Conservation (phyloP, 345 rosid species). For the Physaria fendleri region DNA sequence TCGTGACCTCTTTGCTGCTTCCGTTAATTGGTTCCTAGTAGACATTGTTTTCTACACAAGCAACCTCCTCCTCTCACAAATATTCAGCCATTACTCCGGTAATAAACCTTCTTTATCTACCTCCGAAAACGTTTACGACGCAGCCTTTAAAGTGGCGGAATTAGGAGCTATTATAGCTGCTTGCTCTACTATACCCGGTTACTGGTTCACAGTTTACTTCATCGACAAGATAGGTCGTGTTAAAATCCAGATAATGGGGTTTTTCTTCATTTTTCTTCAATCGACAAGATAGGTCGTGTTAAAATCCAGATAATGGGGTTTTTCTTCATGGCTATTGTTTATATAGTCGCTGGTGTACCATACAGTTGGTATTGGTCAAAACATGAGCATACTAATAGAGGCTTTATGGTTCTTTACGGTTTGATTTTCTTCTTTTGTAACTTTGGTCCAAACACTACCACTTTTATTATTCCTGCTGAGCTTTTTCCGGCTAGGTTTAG, state of each 20-base stretch:
- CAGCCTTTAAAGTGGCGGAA: conserved; percentile 38
- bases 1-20: conserved; percentile 44
- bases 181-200: conserved; percentile 61
- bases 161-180: conserved; percentile 46
- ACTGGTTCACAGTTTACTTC: conserved; percentile 55
- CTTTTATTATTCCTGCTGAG: conserved; percentile 74
- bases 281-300: conserved; percentile 61
- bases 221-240: conserved; percentile 66
- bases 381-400: conserved; percentile 7
- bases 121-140: conserved; percentile 24
- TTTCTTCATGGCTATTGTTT: conserved; percentile 50
- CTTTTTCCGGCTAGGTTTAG: conserved; percentile 77
- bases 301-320: conserved; percentile 61
- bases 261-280: conserved; percentile 52
- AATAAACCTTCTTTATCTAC: background rate
- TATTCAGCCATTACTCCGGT: conserved; percentile 18
- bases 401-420: conserved; percentile 45
- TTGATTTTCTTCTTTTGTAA: conserved; percentile 66
- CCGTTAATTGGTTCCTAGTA: conserved; percentile 50
- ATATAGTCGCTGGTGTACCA: conserved; percentile 40
- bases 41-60: conserved; percentile 55
- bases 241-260: conserved; percentile 56
- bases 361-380: conserved; percentile 35
- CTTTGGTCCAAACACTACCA: conserved; percentile 77
- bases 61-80: conserved; percentile 53